Conservation (phyloP, 768 basidiomycete genomes). For the Leccinum fibrillosum region DNA sequence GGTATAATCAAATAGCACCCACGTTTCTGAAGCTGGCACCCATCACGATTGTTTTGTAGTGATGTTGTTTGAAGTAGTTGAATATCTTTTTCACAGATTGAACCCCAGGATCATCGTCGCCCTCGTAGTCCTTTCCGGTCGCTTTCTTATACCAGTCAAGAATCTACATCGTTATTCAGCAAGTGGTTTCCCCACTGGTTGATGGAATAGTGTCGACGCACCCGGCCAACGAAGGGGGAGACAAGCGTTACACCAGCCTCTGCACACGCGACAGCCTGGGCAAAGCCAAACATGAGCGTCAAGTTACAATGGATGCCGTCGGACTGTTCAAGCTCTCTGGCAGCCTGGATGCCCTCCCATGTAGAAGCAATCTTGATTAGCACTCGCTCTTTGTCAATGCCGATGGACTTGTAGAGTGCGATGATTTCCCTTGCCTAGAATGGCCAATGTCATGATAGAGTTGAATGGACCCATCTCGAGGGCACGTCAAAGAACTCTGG, state of each 20-base stretch:
- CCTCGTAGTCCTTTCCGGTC: slow-evolving; percentile 80
- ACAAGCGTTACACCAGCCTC: slow-evolving; percentile 96
- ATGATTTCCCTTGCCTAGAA: slow-evolving; percentile 75
- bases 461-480: background rate
- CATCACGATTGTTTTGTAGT: slow-evolving; percentile 98
- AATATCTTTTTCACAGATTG: slow-evolving; percentile 92
- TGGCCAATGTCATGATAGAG: background rate
- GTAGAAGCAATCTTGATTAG: slow-evolving; percentile 98
- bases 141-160: slow-evolving; percentile 97
- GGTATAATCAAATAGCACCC: slow-evolving; percentile 24
- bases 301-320: slow-evolving; percentile 96
- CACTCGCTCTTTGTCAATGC: slow-evolving; percentile 85
- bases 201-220: slow-evolving; percentile 38
- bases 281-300: slow-evolving; percentile 96
- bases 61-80: slow-evolving; percentile 98
- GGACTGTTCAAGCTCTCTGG: slow-evolving; percentile 84
- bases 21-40: slow-evolving; percentile 98
- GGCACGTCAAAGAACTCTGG: background rate
- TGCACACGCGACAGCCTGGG: slow-evolving; percentile 94
- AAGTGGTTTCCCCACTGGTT: slow-evolving; percentile 28
- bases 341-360: slow-evolving; percentile 99
- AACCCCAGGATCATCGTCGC: slow-evolving; percentile 93
- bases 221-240: slow-evolving; percentile 96
- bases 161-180: slow-evolving; percentile 54
- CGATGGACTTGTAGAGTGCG: slow-evolving; percentile 84